phyloP scores from a whole-genome alignment of 2,329 filamentous ascomycete species.

The Epichloe hybrida region DNA sequence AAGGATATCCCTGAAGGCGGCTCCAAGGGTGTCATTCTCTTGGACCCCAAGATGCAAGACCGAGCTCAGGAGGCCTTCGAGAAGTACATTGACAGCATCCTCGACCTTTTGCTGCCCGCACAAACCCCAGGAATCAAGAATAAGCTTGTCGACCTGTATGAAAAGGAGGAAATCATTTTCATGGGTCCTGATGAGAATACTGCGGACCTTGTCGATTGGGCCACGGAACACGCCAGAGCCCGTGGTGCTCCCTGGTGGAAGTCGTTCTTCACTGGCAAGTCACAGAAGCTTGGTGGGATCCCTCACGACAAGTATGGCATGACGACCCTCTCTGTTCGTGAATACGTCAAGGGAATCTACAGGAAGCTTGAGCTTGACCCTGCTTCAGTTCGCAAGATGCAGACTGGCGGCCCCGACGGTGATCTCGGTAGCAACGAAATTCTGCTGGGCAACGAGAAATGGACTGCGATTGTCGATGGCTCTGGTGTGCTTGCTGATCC shows the following conservation, averaged over 20 bases:
- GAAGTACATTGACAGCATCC: conserved; percentile 98
- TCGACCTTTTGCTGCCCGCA: conserved; percentile 84
- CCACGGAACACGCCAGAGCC: conserved; percentile 81
- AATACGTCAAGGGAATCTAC: conserved; percentile 95
- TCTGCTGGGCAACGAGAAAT: conserved; percentile 87
- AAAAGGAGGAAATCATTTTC: conserved; percentile 93
- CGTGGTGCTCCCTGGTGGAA: conserved; percentile 98
- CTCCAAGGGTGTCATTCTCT: conserved; percentile 91
- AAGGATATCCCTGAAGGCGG: conserved; percentile 98
- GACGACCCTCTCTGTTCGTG: conserved; percentile 91
- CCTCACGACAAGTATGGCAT: conserved; percentile 90
- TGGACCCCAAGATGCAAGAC: conserved; percentile 89
- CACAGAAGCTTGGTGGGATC: conserved; percentile 87
- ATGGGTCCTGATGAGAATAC: conserved; percentile 99
- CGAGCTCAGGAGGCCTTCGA: conserved; percentile 87
- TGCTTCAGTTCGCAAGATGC: conserved; percentile 76
- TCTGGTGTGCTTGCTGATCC: conserved; percentile 90
- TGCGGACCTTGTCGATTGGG: conserved; percentile 93
- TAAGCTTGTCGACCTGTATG: conserved; percentile 88
- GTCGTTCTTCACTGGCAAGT: conserved; percentile 99
- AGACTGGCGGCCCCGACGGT: conserved; percentile 93
- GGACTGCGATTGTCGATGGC: conserved; percentile 90
- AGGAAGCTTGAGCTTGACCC: conserved; percentile 87
- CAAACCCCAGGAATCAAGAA: conserved; percentile 96
- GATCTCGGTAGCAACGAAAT: conserved; percentile 98